phyloP scores from a whole-genome alignment of 73 alveolate species.

The Diophrys appendiculata region DNA sequence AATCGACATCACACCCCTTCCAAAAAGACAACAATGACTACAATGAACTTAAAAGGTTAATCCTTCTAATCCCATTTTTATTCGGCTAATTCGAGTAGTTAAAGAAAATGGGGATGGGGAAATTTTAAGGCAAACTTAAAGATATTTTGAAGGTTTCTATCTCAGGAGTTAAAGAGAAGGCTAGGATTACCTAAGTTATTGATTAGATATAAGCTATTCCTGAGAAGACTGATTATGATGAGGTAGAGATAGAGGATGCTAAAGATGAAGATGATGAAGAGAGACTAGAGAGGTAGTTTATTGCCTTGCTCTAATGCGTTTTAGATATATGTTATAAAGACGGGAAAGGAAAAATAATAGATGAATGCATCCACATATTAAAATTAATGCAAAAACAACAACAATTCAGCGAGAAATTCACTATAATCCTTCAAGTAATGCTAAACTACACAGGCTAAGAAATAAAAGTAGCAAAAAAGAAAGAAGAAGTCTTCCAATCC shows the following conservation, averaged over 20 bases:
- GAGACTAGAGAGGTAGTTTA: not conserved
- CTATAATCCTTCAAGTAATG: not conserved
- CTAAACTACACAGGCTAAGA: not conserved
- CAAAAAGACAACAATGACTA: not conserved
- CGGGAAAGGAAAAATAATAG: not conserved
- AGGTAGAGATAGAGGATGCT: not conserved
- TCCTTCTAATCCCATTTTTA: not conserved
- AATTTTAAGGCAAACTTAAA: no score
- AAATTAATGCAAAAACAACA: not conserved
- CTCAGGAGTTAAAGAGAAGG: not conserved
- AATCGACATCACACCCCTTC: not conserved
- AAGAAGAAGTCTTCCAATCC: not conserved
- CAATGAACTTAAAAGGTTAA: not conserved
- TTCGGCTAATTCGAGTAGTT: not conserved
- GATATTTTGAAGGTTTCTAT: not conserved
- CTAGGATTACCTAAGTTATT: no score
- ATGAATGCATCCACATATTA: not conserved
- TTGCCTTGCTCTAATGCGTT: not conserved
- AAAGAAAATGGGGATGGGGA: not conserved
- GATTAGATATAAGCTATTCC: not conserved
- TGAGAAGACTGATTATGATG: not conserved
- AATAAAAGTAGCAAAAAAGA: not conserved
- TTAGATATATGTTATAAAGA: not conserved
- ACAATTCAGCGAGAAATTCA: not conserved
- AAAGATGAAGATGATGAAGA: not conserved